Conservation (phyloP, 257 asterid genomes). For the Prunella vulgaris region DNA sequence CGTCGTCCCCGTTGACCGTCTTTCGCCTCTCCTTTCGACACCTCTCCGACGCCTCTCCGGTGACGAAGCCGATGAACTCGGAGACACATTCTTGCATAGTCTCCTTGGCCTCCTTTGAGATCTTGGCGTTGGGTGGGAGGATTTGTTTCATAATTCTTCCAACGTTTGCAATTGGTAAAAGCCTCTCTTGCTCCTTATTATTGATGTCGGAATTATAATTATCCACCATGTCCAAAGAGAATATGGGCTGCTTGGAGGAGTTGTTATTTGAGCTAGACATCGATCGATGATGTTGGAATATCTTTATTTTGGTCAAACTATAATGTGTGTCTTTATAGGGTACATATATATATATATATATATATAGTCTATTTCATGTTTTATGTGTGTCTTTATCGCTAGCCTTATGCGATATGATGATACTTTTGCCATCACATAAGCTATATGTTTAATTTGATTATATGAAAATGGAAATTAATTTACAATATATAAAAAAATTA, state of each 20-base stretch:
- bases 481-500: not conserved
- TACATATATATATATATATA: not conserved
- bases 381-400: slow-evolving; percentile 22
- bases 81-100: slow-evolving; percentile 83
- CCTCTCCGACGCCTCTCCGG: slow-evolving; percentile 69
- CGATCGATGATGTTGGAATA: not conserved
- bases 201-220: slow-evolving; percentile 19
- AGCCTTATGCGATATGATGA: slow-evolving; percentile 25
- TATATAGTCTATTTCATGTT: not conserved
- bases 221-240: slow-evolving; percentile 35
- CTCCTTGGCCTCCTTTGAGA: slow-evolving; percentile 75
- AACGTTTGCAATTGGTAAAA: slow-evolving; percentile 69
- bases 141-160: slow-evolving; percentile 74
- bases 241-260: slow-evolving; percentile 21
- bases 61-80: slow-evolving; percentile 66
- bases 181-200: slow-evolving; percentile 35
- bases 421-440: slow-evolving; percentile 25
- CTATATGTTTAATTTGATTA: not conserved
- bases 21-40: slow-evolving; percentile 62
- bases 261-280: slow-evolving; percentile 33
- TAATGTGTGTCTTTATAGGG: not conserved
- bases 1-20: slow-evolving; percentile 68
- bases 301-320: slow-evolving; percentile 21
- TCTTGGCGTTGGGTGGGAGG: slow-evolving; percentile 56
- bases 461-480: not conserved